A percentile compares a stretch with the other conserved stretches of the same genome.
phyloP scores from a whole-genome alignment of 441 rosid genomes.

The Gossypium trilobum region DNA sequence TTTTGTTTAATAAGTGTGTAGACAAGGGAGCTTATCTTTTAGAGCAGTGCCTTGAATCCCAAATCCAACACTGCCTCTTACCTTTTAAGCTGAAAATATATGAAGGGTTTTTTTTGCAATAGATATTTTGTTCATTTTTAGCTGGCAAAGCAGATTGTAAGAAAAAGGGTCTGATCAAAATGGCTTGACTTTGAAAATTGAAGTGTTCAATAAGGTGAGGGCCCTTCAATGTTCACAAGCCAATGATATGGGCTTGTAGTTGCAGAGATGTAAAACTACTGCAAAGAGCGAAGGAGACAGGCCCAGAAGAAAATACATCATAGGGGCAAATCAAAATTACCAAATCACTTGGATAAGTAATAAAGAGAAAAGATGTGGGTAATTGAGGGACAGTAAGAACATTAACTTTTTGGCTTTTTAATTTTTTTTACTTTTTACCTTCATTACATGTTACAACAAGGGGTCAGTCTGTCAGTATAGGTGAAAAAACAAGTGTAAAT shows the following conservation, averaged over 20 bases:
- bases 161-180: background rate
- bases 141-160: background rate
- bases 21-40: constrained; percentile 6
- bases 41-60: background rate
- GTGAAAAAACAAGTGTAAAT: background rate
- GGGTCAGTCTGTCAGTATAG: background rate
- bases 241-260: background rate
- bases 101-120: background rate
- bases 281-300: background rate
- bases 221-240: background rate
- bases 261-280: background rate
- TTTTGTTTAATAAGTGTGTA: background rate
- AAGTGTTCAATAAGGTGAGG: background rate
- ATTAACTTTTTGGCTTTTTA: background rate
- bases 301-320: background rate
- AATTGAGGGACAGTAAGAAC: background rate
- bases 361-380: constrained; percentile 7
- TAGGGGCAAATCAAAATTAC: background rate
- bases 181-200: constrained; percentile 7
- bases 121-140: background rate
- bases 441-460: background rate
- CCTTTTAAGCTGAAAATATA: background rate
- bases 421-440: background rate
- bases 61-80: too few species aligned
- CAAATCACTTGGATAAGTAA: too few species aligned